Conservation (phyloP, 345 rosid species). For the Dimocarpus longan region DNA sequence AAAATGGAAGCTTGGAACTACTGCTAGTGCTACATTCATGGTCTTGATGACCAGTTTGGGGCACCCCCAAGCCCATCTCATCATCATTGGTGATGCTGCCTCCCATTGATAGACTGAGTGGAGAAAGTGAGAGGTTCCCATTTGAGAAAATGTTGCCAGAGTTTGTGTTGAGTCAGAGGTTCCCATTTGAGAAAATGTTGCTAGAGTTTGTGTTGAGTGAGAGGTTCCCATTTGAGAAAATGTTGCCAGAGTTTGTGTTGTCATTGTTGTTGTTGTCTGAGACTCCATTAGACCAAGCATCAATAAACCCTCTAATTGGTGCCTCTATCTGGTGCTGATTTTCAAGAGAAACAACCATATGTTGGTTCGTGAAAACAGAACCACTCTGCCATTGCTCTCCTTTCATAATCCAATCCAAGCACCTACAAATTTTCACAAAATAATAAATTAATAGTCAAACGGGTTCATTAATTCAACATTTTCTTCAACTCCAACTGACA, state of each 20-base stretch:
- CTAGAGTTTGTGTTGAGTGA: conserved; percentile 34
- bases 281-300: conserved; percentile 55
- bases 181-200: conserved; percentile 38
- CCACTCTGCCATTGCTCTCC: conserved; percentile 35
- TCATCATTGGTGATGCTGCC: conserved; percentile 36
- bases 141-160: conserved; percentile 34
- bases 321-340: conserved; percentile 14
- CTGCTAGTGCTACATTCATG: conserved; percentile 15
- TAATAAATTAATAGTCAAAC: too few relatives aligned
- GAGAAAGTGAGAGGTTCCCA: conserved; percentile 43
- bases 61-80: conserved; percentile 43
- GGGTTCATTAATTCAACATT: not conserved
- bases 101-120: conserved; percentile 61
- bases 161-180: conserved; percentile 34
- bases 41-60: conserved; percentile 32
- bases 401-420: conserved; percentile 41
- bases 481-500: not conserved
- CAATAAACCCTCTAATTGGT: conserved; percentile 48
- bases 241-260: conserved; percentile 25
- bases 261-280: conserved; percentile 28
- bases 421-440: conserved; percentile 22
- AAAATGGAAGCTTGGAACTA: conserved; percentile 22
- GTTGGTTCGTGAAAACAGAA: conserved; percentile 23
- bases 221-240: conserved; percentile 42
- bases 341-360: conserved; percentile 24